phyloP scores from a whole-genome alignment of 2,329 filamentous ascomycete species.

The Fusarium multiceps region DNA sequence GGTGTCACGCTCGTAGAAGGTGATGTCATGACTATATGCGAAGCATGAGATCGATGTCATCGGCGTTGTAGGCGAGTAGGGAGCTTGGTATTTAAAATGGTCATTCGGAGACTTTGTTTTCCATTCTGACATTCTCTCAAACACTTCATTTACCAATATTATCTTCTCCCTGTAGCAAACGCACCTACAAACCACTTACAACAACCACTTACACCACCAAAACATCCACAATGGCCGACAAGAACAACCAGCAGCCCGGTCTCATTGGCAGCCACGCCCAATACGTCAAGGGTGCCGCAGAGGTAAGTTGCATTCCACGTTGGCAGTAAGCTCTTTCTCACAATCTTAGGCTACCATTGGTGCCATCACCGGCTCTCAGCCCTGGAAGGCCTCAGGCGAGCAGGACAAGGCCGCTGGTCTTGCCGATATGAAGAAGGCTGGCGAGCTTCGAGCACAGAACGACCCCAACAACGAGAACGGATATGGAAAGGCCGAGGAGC shows the following conservation, averaged over 20 bases:
- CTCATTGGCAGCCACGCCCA: slow-evolving; percentile 73
- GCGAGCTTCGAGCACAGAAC: slow-evolving; percentile 64
- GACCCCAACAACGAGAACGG: slow-evolving; percentile 62
- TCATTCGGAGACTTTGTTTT: neutral
- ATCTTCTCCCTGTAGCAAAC: neutral
- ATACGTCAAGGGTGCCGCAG: slow-evolving; percentile 75
- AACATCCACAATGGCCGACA: slow-evolving; percentile 46
- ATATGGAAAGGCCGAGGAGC: slow-evolving; percentile 72
- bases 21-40: slow-evolving; percentile 46
- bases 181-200: neutral
- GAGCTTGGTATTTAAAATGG: slow-evolving; percentile 34
- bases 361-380: slow-evolving; percentile 68
- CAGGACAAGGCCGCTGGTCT: slow-evolving; percentile 72
- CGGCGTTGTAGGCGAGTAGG: slow-evolving; percentile 22
- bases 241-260: slow-evolving; percentile 57
- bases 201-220: neutral
- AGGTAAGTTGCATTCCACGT: slow-evolving; percentile 58
- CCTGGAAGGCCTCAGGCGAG: slow-evolving; percentile 73
- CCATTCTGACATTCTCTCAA: neutral
- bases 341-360: slow-evolving; percentile 66
- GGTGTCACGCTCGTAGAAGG: slow-evolving; percentile 13
- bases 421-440: slow-evolving; percentile 70
- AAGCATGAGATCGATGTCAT: slow-evolving; percentile 45
- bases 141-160: neutral
- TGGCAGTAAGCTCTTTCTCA: neutral